Evolutionary conservation across 2,329 filamentous ascomycete species (phyloP).

Genomic region (Alternaria burnsii): DNA sequence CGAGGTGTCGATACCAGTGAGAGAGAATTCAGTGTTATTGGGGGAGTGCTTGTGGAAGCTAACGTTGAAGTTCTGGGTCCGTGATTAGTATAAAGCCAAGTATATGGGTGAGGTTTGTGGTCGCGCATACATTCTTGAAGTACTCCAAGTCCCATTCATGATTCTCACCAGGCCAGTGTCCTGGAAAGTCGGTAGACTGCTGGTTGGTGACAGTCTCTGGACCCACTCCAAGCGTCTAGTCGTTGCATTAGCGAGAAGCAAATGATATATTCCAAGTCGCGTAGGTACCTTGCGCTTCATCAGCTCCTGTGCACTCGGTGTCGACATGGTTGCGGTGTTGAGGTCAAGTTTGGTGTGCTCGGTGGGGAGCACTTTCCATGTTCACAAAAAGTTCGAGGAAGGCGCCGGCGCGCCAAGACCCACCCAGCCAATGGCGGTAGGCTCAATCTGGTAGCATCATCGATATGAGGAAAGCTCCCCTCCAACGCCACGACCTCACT

Average conservation of each 20-base stretch:
- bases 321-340: constrained; percentile 53
- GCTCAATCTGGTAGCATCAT: constrained; percentile 42
- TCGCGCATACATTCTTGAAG: constrained; percentile 66
- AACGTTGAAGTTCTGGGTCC: constrained; percentile 70
- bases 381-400: constrained; percentile 38
- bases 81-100: not conserved
- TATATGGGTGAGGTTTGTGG: not conserved
- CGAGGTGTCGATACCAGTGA: constrained; percentile 89
- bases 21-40: constrained; percentile 84
- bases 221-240: constrained; percentile 84
- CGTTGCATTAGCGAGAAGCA: constrained; percentile 19
- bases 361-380: constrained; percentile 25
- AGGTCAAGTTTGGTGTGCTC: constrained; percentile 22
- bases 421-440: constrained; percentile 39
- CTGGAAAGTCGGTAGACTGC: constrained; percentile 88
- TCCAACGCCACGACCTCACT: constrained; percentile 44
- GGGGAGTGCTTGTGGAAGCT: constrained; percentile 84
- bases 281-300: constrained; percentile 67
- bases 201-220: constrained; percentile 90
- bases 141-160: constrained; percentile 78
- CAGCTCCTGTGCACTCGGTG: constrained; percentile 61
- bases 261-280: constrained; percentile 19
- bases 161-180: constrained; percentile 89
- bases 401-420: constrained; percentile 33
- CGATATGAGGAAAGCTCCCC: constrained; percentile 37